Evolutionary conservation across 768 basidiomycete genomes (phyloP).

Genomic region (Mycena venus): DNA sequence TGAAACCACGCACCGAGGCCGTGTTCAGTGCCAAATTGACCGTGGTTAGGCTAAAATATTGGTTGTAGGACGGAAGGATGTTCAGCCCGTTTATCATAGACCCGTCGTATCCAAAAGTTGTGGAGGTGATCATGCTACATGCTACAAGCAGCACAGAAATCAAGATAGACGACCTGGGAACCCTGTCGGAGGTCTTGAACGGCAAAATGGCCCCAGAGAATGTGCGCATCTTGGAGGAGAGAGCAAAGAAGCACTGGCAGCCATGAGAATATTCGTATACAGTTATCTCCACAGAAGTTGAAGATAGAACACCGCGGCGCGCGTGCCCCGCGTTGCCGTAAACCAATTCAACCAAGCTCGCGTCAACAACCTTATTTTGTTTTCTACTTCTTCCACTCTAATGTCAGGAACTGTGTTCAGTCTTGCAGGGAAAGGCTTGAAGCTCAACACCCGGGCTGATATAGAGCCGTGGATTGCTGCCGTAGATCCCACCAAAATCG

Average conservation of each 20-base stretch:
- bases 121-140: conserved; percentile 28
- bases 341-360: no score
- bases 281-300: conserved; percentile 6
- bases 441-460: conserved; percentile 82
- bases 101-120: conserved; percentile 34
- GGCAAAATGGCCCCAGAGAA: conserved; percentile 30
- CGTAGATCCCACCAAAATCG: conserved; percentile 74
- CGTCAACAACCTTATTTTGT: background rate
- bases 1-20: conserved; percentile 18
- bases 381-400: conserved; percentile 12
- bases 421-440: conserved; percentile 76
- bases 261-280: conserved; percentile 10
- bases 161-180: conserved; percentile 23
- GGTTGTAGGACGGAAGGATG: conserved; percentile 35
- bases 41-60: conserved; percentile 19
- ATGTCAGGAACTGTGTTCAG: conserved; percentile 56
- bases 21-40: conserved; percentile 31
- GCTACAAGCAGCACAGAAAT: conserved; percentile 26
- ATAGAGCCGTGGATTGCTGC: conserved; percentile 79
- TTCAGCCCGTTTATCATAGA: conserved; percentile 35
- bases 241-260: background rate
- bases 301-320: conserved; percentile 7
- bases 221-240: conserved; percentile 16
- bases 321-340: no score
- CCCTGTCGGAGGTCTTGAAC: conserved; percentile 24